phyloP scores from a whole-genome alignment of 192 early-diverging fungal species.

The Rhizophagus sp. region DNA sequence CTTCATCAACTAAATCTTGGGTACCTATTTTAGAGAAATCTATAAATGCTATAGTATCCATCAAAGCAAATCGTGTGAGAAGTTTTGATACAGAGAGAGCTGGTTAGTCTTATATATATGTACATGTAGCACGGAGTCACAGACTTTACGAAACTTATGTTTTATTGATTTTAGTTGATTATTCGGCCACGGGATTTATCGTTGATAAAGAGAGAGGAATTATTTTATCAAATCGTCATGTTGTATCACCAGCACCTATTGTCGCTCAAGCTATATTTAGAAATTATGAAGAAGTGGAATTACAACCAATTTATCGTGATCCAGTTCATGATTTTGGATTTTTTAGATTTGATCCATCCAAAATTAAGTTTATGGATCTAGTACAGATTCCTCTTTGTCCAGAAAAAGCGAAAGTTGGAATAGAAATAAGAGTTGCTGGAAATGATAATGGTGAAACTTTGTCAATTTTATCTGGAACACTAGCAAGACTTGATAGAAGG shows the following conservation, averaged over 20 bases:
- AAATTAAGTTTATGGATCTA: constrained; percentile 70
- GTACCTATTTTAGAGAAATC: constrained; percentile 69
- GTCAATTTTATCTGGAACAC: constrained; percentile 70
- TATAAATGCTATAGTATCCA: constrained; percentile 73
- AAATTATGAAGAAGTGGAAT: constrained; percentile 75
- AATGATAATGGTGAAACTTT: constrained; percentile 81
- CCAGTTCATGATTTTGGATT: constrained; percentile 87
- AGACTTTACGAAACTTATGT: too few species aligned
- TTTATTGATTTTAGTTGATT: constrained; percentile 39
- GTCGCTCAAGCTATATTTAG: constrained; percentile 69
- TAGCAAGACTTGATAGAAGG: constrained; percentile 72
- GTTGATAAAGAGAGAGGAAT: constrained; percentile 75
- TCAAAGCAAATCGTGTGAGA: constrained; percentile 72
- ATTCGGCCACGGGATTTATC: constrained; percentile 72
- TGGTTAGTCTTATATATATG: constrained; percentile 46
- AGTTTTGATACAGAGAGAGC: constrained; percentile 78
- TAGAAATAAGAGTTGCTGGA: constrained; percentile 77
- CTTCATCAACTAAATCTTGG: constrained; percentile 41
- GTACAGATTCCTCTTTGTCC: constrained; percentile 67
- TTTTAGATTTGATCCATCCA: constrained; percentile 67
- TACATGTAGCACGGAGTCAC: too few species aligned
- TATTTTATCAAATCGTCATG: constrained; percentile 78
- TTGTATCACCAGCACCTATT: constrained; percentile 71
- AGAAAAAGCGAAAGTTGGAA: constrained; percentile 66
- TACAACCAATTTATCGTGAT: constrained; percentile 74